Conservation (phyloP, 345 rosid species). For the Fremontodendron californicum region DNA sequence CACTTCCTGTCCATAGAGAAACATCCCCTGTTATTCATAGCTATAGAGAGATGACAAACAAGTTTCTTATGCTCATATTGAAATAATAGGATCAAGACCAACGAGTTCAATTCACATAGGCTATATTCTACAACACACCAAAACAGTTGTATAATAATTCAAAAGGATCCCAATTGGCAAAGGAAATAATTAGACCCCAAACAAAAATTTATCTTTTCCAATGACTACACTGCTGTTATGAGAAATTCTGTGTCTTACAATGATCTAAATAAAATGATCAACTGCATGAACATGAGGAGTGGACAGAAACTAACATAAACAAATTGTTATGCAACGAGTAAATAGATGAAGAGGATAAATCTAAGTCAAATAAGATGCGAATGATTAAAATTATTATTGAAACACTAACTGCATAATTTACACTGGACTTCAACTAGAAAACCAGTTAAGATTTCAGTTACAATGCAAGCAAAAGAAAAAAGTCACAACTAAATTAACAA, state of each 20-base stretch:
- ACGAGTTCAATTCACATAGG: neutral
- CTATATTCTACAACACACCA: neutral
- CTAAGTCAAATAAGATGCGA: neutral
- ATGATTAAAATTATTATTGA: conserved; percentile 39
- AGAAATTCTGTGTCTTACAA: neutral
- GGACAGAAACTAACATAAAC: neutral
- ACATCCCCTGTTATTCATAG: neutral
- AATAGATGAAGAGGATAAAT: neutral
- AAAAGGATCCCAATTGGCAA: neutral
- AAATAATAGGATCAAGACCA: neutral
- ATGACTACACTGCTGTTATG: neutral
- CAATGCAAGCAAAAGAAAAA: conserved; percentile 35
- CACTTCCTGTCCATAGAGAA: neutral
- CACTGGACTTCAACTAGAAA: conserved; percentile 57
- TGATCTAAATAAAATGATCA: neutral
- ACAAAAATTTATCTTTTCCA: neutral
- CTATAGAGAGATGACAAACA: neutral
- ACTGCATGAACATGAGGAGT: neutral
- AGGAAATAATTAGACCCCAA: neutral
- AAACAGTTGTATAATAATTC: neutral
- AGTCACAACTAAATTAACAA: conserved; percentile 61
- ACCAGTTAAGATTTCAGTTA: conserved; percentile 52
- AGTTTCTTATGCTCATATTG: neutral
- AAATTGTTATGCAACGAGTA: neutral
- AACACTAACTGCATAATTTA: conserved; percentile 65